phyloP scores from a whole-genome alignment of 176 grass and related monocot species.

The Puccinellia tenuiflora region DNA sequence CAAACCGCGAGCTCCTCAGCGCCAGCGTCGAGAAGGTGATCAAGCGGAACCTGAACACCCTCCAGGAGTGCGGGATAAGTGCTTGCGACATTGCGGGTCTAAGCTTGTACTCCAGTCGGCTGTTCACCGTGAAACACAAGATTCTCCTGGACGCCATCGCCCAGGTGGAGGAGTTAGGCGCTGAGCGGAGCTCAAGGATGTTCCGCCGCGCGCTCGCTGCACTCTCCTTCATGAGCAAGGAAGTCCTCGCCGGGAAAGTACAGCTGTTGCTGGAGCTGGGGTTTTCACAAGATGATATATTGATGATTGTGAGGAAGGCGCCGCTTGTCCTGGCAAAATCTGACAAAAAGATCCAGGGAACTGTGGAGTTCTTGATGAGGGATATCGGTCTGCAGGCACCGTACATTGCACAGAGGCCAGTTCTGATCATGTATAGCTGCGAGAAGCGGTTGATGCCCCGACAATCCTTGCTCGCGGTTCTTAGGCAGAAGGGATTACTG shows the following conservation, averaged over 20 bases:
- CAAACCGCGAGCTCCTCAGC: not conserved
- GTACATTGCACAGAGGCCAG: slow-evolving; percentile 22
- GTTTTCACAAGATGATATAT: not conserved
- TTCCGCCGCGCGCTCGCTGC: not conserved
- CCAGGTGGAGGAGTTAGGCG: not conserved
- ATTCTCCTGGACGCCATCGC: not conserved
- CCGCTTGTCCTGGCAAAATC: not conserved
- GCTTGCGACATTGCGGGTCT: not conserved
- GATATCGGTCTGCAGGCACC: slow-evolving; percentile 14
- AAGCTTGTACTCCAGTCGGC: not conserved
- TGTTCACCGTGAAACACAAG: not conserved
- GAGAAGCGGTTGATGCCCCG: slow-evolving; percentile 43
- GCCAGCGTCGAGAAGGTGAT: not conserved
- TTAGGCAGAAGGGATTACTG: slow-evolving; percentile 22
- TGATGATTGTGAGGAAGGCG: not conserved
- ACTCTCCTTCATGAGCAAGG: not conserved
- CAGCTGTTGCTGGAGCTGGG: not conserved
- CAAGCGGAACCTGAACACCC: not conserved
- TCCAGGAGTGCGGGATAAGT: not conserved
- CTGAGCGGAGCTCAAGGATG: not conserved
- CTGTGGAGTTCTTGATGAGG: not conserved
- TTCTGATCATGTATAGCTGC: slow-evolving; percentile 35
- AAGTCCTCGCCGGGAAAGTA: not conserved
- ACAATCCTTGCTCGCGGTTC: slow-evolving; percentile 25
- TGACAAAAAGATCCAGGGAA: not conserved